These are phyloP conservation scores for Amanita rimosa DNA, from an alignment of 768 basidiomycete species.

Conservation along the genomic window DNA sequence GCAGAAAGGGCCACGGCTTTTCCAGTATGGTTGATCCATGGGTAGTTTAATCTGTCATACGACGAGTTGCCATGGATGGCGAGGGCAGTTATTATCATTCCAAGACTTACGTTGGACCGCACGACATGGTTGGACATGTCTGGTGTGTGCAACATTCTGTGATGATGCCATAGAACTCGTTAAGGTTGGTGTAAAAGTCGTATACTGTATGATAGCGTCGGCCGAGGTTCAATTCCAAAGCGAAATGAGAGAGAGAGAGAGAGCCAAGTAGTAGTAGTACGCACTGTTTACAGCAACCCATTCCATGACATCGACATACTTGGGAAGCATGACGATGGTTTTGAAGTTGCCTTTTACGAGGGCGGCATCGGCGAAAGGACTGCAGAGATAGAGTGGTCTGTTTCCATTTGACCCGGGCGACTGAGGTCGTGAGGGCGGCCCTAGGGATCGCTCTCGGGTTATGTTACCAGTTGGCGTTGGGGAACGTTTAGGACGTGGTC, in stretches of 20 bases:
- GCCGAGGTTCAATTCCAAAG: background rate
- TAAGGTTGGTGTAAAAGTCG: conserved; percentile 95
- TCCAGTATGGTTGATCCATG: conserved; percentile 88
- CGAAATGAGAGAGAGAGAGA: background rate
- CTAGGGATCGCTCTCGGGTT: conserved; percentile 15
- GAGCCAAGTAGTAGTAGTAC: conserved; percentile 24
- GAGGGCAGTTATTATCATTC: background rate
- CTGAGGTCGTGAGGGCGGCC: conserved; percentile 25
- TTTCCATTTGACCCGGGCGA: conserved; percentile 22
- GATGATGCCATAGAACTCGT: conserved; percentile 92
- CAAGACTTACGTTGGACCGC: conserved; percentile 61
- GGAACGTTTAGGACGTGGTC: conserved; percentile 23
- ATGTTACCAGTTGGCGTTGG: conserved; percentile 21
- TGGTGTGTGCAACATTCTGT: conserved; percentile 89
- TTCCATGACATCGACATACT: conserved; percentile 92
- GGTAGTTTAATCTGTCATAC: conserved; percentile 68
- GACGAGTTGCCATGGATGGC: background rate
- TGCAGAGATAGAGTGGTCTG: conserved; percentile 83
- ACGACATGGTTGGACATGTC: conserved; percentile 87
- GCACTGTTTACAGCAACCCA: conserved; percentile 94
- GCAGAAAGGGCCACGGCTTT: conserved; percentile 83
- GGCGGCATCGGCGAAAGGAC: conserved; percentile 90
- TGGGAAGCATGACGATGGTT: conserved; percentile 93
- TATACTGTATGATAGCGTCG: conserved; percentile 45
- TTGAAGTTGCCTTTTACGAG: conserved; percentile 98